A percentile compares a stretch with the other conserved stretches of the same genome.
These are phyloP conservation scores for Cyanodermella asteris DNA, from an alignment of 2,329 filamentous ascomycete genomes.

Conservation along the genomic window DNA sequence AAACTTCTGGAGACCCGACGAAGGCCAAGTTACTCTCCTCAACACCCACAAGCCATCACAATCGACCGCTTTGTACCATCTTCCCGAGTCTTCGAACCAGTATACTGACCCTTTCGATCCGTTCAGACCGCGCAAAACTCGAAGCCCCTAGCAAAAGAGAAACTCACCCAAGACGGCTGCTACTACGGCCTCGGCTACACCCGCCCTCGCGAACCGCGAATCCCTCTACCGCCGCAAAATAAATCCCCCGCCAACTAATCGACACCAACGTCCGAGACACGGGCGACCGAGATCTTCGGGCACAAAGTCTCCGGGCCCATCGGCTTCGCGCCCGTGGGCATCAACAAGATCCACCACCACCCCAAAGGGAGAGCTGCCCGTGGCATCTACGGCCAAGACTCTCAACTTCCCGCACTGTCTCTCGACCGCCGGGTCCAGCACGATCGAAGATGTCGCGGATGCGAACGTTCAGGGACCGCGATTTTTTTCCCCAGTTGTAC, in stretches of 20 bases:
- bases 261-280: constrained; percentile 13
- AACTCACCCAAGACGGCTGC: constrained; percentile 36
- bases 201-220: constrained; percentile 16
- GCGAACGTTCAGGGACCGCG: constrained; percentile 32
- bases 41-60: constrained; percentile 22
- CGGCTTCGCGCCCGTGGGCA: constrained; percentile 42
- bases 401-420: constrained; percentile 37
- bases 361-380: constrained; percentile 33
- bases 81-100: constrained; percentile 6
- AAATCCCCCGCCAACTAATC: constrained; percentile 8
- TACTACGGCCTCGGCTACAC: constrained; percentile 29
- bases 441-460: constrained; percentile 34
- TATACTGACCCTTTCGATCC: not conserved
- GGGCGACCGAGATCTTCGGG: constrained; percentile 34
- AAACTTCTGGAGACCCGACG: constrained; percentile 31
- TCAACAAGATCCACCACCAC: constrained; percentile 46
- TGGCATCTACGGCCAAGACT: constrained; percentile 37
- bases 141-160: constrained; percentile 34
- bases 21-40: constrained; percentile 27
- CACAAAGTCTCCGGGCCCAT: constrained; percentile 37
- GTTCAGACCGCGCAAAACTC: constrained; percentile 32
- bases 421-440: constrained; percentile 31
- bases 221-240: constrained; percentile 9
- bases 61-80: not conserved
- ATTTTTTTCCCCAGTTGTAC: constrained; percentile 44